phyloP scores from a whole-genome alignment of 176 grass and related monocot species.

The Cenchrus americanus region DNA sequence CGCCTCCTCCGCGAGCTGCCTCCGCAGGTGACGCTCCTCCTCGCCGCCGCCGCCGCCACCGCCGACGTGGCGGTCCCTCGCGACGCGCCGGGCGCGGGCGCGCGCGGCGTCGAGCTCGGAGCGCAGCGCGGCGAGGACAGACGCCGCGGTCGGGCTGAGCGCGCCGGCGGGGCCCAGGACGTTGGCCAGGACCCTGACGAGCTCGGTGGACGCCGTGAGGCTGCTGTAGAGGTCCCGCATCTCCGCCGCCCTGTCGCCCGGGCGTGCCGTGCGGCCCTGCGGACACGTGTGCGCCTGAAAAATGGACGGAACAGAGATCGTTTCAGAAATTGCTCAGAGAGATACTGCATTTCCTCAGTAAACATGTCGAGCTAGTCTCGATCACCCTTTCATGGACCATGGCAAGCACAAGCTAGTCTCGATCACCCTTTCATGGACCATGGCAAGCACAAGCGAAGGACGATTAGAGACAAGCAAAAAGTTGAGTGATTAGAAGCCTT shows the following conservation, averaged over 20 bases:
- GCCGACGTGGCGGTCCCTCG: conserved; percentile 24
- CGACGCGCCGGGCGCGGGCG: conserved; percentile 43
- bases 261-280: conserved; percentile 22
- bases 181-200: conserved; percentile 58
- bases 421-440: not conserved
- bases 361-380: not conserved
- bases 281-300: conserved; percentile 31
- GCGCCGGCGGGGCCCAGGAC: conserved; percentile 42
- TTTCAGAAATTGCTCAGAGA: not conserved
- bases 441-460: not conserved
- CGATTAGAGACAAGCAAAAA: not conserved
- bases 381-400: too few species aligned
- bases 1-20: conserved; percentile 44
- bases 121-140: conserved; percentile 64
- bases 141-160: conserved; percentile 49
- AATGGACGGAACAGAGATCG: not conserved
- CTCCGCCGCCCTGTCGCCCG: not conserved
- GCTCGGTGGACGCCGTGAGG: conserved; percentile 67
- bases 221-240: conserved; percentile 59
- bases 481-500: conserved; percentile 23
- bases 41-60: not conserved
- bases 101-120: conserved; percentile 60
- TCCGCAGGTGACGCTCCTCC: not conserved
- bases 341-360: not conserved
- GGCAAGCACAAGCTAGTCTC: too few species aligned